Evolutionary conservation across 176 grass and related monocot species (phyloP), one percentile per base, ranked within the genome.

Genomic region (Tuctoria greenei): DNA sequence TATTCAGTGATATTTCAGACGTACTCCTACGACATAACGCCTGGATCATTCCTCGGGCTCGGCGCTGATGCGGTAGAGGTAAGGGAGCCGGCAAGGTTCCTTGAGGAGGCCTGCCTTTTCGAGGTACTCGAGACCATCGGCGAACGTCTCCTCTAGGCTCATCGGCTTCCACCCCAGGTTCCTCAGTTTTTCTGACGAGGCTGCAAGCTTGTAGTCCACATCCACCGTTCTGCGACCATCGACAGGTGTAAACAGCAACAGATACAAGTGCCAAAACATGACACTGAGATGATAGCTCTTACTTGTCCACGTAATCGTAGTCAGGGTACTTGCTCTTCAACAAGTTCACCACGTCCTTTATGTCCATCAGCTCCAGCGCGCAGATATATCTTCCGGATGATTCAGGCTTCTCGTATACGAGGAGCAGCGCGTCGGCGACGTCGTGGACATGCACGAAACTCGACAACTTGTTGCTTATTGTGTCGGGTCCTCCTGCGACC

Each of bases 141-240:
- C 15, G 13, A 93, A 81, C 2, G 46, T 89, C 73, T 87, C 81
- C 69, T 87, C 73, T 10, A 79, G 59, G 12, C 71, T 67, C 64
- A 63, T 87, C 10, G 73, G 79, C 7, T 76, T 67, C 90, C 87
- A 93, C 6, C 87, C 84, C 23, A 87, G 70, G 11, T 50, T 82
- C 64, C 42, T 75, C 55, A 87, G 66, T 42, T 89, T 89, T 0
- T 26, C 81, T 0, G 90, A 79, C 4, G 69, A 61, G 2, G 78
- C 35, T 4, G 12, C 18, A 44, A 8, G 2, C 27, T 39, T 66
- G 4, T 15, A 13, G 36, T 74, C 77, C 21, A 43, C 49, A 13
- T 81, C 81, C 16, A 60, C 34, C 5, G 76, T 72, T 34, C 84
- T 78, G 56, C 51, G n/a, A 21, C 51, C n/a, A 3, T 31, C 31